Percentiles rank a stretch among this genome's conserved stretches.
These are phyloP conservation scores for Gorgonomyces haynaldii DNA, from an alignment of 192 early-diverging fungal genomes.

Conservation along the genomic window DNA sequence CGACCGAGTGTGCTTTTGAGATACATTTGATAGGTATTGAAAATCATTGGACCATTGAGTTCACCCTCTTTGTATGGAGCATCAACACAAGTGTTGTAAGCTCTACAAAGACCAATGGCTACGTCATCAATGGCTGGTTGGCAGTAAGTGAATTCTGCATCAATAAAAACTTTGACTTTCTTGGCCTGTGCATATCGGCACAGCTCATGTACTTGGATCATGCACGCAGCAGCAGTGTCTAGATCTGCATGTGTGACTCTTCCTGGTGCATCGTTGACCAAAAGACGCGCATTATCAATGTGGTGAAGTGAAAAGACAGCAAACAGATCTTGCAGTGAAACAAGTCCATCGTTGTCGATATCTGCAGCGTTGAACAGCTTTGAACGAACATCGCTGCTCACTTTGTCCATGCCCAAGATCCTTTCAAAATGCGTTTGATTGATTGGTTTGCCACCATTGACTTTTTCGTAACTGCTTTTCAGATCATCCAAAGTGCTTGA, in stretches of 20 bases:
- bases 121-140: constrained; percentile 85
- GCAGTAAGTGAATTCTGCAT: constrained; percentile 91
- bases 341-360: constrained; percentile 33
- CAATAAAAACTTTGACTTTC: constrained; percentile 70
- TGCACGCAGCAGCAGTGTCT: constrained; percentile 53
- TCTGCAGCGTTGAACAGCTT: constrained; percentile 35
- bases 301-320: constrained; percentile 56
- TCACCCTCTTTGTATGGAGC: constrained; percentile 1
- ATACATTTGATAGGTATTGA: constrained; percentile 98
- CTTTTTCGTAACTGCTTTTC: constrained; percentile 31
- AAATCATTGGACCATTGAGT: constrained; percentile 50
- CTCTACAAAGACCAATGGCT: constrained; percentile 52
- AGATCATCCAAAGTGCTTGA: constrained; percentile 41
- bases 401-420: constrained; percentile 14
- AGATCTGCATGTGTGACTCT: constrained; percentile 41
- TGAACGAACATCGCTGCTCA: constrained; percentile 1
- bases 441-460: constrained; percentile 14
- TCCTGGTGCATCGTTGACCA: constrained; percentile 24
- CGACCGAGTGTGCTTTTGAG: constrained; percentile 51
- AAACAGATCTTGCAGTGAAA: constrained; percentile 57
- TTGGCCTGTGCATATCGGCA: constrained; percentile 46
- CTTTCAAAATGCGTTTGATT: constrained; percentile 11
- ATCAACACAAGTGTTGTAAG: constrained; percentile 48
- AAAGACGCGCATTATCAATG: constrained; percentile 25
- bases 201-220: constrained; percentile 59